Percentiles rank a stretch among this genome's conserved stretches.
Conservation (phyloP, 1,284 basidiomycete genomes). For the Agaricales sp. region DNA sequence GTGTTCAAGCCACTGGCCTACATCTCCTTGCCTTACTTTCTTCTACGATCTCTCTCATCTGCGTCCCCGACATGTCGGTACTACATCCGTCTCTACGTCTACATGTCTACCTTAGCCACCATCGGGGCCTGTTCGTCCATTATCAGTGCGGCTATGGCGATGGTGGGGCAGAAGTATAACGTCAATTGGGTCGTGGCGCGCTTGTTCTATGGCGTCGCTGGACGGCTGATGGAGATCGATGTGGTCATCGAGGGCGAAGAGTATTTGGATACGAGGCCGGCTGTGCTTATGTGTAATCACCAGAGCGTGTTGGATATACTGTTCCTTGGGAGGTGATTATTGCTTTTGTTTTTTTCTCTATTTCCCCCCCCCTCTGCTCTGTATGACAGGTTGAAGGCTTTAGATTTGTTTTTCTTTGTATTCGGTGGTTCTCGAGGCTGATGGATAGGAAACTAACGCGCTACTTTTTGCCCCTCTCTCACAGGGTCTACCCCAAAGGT, state of each 20-base stretch:
- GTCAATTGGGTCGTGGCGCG: conserved; percentile 83
- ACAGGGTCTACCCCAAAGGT: conserved; percentile 75
- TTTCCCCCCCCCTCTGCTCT: not conserved
- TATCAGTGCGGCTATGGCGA: conserved; percentile 58
- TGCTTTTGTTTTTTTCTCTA: conserved; percentile 4
- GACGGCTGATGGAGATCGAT: conserved; percentile 57
- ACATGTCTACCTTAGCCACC: conserved; percentile 65
- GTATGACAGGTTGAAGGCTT: not conserved
- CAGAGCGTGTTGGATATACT: conserved; percentile 89
- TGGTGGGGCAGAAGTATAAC: conserved; percentile 66
- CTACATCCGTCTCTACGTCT: conserved; percentile 68
- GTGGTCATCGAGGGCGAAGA: conserved; percentile 85
- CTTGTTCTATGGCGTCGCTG: conserved; percentile 70
- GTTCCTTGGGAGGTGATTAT: conserved; percentile 66
- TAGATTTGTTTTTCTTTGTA: not conserved
- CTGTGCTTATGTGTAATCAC: conserved; percentile 85
- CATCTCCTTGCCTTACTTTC: conserved; percentile 55
- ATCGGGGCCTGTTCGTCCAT: conserved; percentile 73
- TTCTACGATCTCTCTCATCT: conserved; percentile 48
- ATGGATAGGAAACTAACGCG: not conserved
- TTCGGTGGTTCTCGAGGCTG: not conserved
- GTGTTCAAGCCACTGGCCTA: conserved; percentile 64
- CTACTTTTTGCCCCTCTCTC: conserved; percentile 7
- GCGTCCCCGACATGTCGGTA: conserved; percentile 49
- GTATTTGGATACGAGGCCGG: conserved; percentile 56